Percentiles rank a stretch among this genome's conserved stretches.
Evolutionary conservation across 2,329 filamentous ascomycete species (phyloP).

Genomic region (Fusarium austroafricanum): DNA sequence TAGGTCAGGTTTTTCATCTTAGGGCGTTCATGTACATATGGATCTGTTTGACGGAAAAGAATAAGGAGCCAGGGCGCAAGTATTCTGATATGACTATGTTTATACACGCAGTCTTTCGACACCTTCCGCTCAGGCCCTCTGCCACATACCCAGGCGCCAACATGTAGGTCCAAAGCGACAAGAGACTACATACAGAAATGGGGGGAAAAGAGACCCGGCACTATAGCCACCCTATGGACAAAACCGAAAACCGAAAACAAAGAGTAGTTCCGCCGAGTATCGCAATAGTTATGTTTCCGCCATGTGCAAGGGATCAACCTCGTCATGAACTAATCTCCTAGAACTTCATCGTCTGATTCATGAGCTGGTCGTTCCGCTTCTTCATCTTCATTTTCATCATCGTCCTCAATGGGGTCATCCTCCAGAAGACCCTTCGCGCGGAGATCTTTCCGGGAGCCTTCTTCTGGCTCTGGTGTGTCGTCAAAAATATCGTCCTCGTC

Average conservation of each 20-base stretch:
- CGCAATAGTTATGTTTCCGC: constrained; percentile 28
- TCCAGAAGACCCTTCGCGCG: constrained; percentile 66
- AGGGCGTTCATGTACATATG: not conserved
- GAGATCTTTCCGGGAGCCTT: constrained; percentile 69
- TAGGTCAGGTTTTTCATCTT: not conserved
- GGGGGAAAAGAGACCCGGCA: constrained; percentile 1
- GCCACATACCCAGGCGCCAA: constrained; percentile 43
- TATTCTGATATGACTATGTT: constrained; percentile 22
- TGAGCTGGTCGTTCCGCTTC: constrained; percentile 48
- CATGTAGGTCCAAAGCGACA: constrained; percentile 19
- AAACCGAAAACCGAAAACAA: constrained; percentile 21
- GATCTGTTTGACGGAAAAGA: not conserved
- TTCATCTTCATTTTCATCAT: constrained; percentile 49
- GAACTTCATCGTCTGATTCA: constrained; percentile 58
- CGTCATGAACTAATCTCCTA: constrained; percentile 56
- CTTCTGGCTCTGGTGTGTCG: constrained; percentile 64
- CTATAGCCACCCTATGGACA: constrained; percentile 10
- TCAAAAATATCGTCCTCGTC: constrained; percentile 59
- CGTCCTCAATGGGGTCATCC: constrained; percentile 58
- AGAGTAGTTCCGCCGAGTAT: constrained; percentile 20
- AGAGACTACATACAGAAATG: constrained; percentile 35
- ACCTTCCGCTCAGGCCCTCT: constrained; percentile 29
- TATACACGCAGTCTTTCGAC: constrained; percentile 33
- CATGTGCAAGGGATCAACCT: constrained; percentile 14
- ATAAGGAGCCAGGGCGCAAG: constrained; percentile 7